phyloP scores from a whole-genome alignment of 2,329 filamentous ascomycete species.

The Arthrobotrys pseudoclavata region DNA sequence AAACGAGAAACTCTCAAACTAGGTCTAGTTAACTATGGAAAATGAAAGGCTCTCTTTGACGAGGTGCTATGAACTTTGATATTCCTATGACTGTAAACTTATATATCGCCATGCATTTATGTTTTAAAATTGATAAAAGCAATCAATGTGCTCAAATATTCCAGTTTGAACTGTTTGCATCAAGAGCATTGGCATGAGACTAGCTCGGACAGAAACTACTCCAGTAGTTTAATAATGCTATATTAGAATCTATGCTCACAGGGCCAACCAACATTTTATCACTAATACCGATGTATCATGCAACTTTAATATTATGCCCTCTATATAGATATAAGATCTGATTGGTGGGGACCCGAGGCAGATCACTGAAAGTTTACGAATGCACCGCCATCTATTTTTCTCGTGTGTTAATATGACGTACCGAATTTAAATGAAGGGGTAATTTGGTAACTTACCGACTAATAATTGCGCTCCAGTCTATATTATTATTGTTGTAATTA shows the following conservation, averaged over 20 bases:
- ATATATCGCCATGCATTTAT: no score
- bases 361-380: slow-evolving; percentile 87
- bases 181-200: not conserved
- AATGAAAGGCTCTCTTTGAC: no score
- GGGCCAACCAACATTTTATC: not conserved
- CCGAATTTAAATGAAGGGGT: not conserved
- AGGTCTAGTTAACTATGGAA: not conserved
- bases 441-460: slow-evolving; percentile 68
- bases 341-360: not conserved
- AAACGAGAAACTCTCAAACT: slow-evolving; percentile 19
- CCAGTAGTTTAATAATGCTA: no score
- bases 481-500: slow-evolving; percentile 18
- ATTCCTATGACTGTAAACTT: no score
- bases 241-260: no score
- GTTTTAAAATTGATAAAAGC: no score
- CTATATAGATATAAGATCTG: not conserved
- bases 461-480: slow-evolving; percentile 82
- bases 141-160: no score
- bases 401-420: slow-evolving; percentile 23
- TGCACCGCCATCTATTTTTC: slow-evolving; percentile 77
- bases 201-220: not conserved
- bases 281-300: no score
- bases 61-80: no score
- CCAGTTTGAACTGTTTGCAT: no score
- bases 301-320: not conserved